phyloP scores from a whole-genome alignment of 495 filamentous ascomycete species.

The Hypoxylon intermedium region DNA sequence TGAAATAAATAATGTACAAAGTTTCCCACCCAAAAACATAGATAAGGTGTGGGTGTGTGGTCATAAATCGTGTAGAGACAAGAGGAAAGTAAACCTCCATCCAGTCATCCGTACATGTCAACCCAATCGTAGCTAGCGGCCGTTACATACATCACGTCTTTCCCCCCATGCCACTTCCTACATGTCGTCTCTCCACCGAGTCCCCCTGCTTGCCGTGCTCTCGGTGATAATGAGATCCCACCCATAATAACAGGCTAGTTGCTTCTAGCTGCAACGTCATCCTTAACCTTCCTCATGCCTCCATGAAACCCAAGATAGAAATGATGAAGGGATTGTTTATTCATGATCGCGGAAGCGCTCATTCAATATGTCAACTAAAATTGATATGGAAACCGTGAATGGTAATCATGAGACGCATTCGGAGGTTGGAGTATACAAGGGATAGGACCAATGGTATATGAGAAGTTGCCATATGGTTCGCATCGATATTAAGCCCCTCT shows the following conservation, averaged over 20 bases:
- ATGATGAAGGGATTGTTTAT: constrained; percentile 9
- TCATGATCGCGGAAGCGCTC: constrained; percentile 4
- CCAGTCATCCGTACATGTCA: constrained; percentile 24
- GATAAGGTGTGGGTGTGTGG: constrained; percentile 22
- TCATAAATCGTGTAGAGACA: constrained; percentile 32
- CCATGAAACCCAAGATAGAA: constrained; percentile 13
- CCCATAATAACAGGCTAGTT: neutral
- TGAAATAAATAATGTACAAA: constrained; percentile 31
- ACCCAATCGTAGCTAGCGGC: constrained; percentile 29
- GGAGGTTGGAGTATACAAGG: constrained; percentile 14
- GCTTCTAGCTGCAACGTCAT: constrained; percentile 3
- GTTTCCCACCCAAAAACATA: constrained; percentile 13
- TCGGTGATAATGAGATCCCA: neutral
- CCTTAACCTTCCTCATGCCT: constrained; percentile 7
- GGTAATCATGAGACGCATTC: constrained; percentile 6
- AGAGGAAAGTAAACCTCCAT: constrained; percentile 21
- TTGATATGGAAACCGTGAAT: constrained; percentile 21
- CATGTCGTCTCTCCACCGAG: too few relatives aligned
- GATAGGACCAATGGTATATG: neutral
- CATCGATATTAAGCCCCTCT: neutral
- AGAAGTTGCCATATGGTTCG: neutral
- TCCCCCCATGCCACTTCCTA: neutral
- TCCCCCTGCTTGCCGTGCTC: constrained; percentile 1
- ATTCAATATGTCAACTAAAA: constrained; percentile 9
- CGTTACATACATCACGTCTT: constrained; percentile 27